phyloP scores from a whole-genome alignment of 2,329 filamentous ascomycete genomes.

The Cytospora piceae region DNA sequence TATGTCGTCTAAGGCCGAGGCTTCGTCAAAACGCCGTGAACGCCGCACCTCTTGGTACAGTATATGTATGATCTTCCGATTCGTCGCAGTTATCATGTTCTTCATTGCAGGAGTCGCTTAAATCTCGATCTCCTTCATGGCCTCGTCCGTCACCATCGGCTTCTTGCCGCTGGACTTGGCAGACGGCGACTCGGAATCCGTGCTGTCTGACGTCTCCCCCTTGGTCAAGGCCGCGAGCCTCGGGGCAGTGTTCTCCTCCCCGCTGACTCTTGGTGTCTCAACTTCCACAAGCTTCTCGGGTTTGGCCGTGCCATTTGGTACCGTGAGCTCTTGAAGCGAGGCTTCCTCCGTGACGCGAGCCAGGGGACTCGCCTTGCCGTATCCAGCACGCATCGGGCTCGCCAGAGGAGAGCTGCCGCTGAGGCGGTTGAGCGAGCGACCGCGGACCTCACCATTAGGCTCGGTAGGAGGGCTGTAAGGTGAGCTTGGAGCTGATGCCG shows the following conservation, averaged over 20 bases:
- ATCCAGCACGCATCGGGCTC: slow-evolving; percentile 68
- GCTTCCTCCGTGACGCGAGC: slow-evolving; percentile 75
- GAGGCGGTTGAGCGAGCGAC: slow-evolving; percentile 72
- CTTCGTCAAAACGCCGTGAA: slow-evolving; percentile 31
- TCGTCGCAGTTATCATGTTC: slow-evolving; percentile 34
- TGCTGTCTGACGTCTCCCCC: slow-evolving; percentile 41
- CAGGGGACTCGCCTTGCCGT: slow-evolving; percentile 71
- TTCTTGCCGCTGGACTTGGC: slow-evolving; percentile 50
- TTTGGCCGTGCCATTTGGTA: slow-evolving; percentile 45
- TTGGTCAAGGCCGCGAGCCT: slow-evolving; percentile 42
- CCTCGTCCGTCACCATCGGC: slow-evolving; percentile 49
- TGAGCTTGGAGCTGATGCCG: slow-evolving; percentile 55
- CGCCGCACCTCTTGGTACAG: slow-evolving; percentile 29
- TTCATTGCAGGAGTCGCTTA: slow-evolving; percentile 41
- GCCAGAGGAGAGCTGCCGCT: slow-evolving; percentile 65
- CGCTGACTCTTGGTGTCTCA: slow-evolving; percentile 55
- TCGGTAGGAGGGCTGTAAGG: slow-evolving; percentile 71
- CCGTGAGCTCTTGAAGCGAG: slow-evolving; percentile 42
- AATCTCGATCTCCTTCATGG: slow-evolving; percentile 67
- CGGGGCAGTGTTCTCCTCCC: slow-evolving; percentile 43
- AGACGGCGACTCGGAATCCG: slow-evolving; percentile 37
- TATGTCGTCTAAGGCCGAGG: slow-evolving; percentile 28
- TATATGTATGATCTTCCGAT: slow-evolving; percentile 31
- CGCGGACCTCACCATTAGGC: slow-evolving; percentile 62
- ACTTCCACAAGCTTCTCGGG: slow-evolving; percentile 59